Conservation (phyloP, 345 rosid genomes). For the Eucalyptus victrix region DNA sequence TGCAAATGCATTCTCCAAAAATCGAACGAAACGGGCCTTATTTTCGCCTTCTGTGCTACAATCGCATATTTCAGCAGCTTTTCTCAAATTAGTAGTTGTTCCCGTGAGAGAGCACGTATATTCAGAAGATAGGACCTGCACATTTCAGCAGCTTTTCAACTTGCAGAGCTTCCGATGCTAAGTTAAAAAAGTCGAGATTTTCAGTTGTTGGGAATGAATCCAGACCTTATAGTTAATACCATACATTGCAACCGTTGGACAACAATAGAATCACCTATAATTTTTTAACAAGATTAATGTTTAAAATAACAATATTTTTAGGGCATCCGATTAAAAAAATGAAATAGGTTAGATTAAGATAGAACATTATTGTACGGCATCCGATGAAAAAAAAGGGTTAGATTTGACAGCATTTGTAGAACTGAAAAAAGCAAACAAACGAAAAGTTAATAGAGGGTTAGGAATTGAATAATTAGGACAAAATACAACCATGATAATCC, state of each 20-base stretch:
- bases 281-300: background rate
- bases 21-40: fast-evolving
- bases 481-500: background rate
- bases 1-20: no score
- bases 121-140: background rate
- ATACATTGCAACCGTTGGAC: background rate
- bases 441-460: background rate
- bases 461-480: background rate
- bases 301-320: background rate
- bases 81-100: background rate
- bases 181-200: background rate
- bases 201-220: background rate
- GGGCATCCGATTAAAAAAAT: background rate
- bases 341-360: background rate
- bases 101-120: background rate
- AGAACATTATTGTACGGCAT: background rate
- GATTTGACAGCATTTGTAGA: background rate
- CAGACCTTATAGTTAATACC: no score
- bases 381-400: background rate
- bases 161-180: background rate
- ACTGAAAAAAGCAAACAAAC: background rate
- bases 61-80: no score
- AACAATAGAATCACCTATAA: background rate
- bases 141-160: background rate
- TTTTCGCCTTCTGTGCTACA: fast-evolving